Evolutionary conservation across 2,329 filamentous ascomycete genomes (phyloP).

Genomic region (Rhynchosporium graminicola): DNA sequence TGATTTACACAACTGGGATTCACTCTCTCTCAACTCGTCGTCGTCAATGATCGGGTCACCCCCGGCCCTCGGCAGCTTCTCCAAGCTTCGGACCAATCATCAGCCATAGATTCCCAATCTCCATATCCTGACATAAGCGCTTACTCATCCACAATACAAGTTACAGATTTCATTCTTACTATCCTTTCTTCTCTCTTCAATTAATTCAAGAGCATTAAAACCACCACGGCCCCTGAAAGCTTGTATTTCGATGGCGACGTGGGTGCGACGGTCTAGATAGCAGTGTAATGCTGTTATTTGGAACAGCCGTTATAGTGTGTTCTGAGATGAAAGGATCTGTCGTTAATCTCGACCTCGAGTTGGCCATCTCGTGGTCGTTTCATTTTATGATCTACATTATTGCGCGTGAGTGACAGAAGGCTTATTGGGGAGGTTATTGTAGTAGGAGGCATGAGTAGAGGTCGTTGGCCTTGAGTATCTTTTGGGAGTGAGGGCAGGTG

Average conservation of each 20-base stretch:
- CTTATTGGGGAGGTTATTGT: not conserved
- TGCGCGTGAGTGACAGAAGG: not conserved
- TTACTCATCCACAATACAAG: not conserved
- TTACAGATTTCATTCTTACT: not conserved
- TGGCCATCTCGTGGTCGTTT: slow-evolving; percentile 42
- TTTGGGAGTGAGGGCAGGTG: not conserved
- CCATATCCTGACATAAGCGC: not conserved
- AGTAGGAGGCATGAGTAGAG: not conserved
- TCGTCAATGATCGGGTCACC: slow-evolving; percentile 30
- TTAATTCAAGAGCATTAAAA: slow-evolving; percentile 38
- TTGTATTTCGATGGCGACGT: slow-evolving; percentile 32
- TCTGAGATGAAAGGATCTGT: slow-evolving; percentile 43
- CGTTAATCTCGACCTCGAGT: slow-evolving; percentile 45
- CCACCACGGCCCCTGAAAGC: slow-evolving; percentile 37
- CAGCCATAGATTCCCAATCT: slow-evolving; percentile 23
- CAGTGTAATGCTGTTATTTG: slow-evolving; percentile 39
- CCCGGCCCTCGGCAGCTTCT: slow-evolving; percentile 27
- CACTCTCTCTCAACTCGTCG: slow-evolving; percentile 30
- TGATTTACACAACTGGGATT: slow-evolving; percentile 13
- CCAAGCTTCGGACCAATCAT: slow-evolving; percentile 32
- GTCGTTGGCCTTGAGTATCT: not conserved
- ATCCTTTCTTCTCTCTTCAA: slow-evolving; percentile 13
- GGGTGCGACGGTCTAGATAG: slow-evolving; percentile 31
- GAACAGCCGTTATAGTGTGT: slow-evolving; percentile 34
- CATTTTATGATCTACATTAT: slow-evolving; percentile 44